A percentile compares a stretch with the other conserved stretches of the same genome.
phyloP scores from a whole-genome alignment of 768 basidiomycete species.

The Dioszegia hungarica region DNA sequence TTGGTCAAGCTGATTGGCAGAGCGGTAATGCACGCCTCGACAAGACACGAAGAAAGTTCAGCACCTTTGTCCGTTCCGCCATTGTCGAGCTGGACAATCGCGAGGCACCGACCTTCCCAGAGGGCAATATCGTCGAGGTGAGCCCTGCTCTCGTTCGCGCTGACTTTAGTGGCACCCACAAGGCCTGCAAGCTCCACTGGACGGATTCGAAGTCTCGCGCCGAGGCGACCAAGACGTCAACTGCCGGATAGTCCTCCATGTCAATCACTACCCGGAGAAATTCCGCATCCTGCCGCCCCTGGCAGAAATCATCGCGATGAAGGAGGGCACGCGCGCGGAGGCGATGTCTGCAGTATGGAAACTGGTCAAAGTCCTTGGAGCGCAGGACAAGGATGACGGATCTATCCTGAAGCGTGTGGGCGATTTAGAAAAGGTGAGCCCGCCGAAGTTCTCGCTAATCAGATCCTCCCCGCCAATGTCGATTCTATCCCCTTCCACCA shows the following conservation, averaged over 20 bases:
- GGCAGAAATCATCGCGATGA: slow-evolving; percentile 61
- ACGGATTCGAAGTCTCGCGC: slow-evolving; percentile 80
- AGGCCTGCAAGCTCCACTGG: slow-evolving; percentile 54
- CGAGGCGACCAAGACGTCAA: slow-evolving; percentile 74
- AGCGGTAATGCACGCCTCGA: slow-evolving; percentile 45
- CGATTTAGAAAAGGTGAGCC: slow-evolving; percentile 42
- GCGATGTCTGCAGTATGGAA: slow-evolving; percentile 83
- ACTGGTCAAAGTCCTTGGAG: slow-evolving; percentile 82
- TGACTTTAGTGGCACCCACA: slow-evolving; percentile 48
- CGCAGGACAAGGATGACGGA: slow-evolving; percentile 54
- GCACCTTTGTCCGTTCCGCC: slow-evolving; percentile 75
- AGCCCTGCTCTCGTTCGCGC: slow-evolving; percentile 24
- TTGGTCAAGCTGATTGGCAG: slow-evolving; percentile 14
- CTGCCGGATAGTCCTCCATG: slow-evolving; percentile 73
- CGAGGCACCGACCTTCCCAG: slow-evolving; percentile 71
- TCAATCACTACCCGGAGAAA: slow-evolving; percentile 82
- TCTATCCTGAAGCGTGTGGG: slow-evolving; percentile 40
- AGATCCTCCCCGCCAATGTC: slow-evolving; percentile 34
- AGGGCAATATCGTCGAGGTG: slow-evolving; percentile 87
- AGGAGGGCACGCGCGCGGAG: slow-evolving; percentile 76
- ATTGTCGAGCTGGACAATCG: slow-evolving; percentile 75
- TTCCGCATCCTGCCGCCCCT: slow-evolving; percentile 74
- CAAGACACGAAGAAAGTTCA: slow-evolving; percentile 63
- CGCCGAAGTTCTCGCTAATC: neutral
- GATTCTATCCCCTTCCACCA: slow-evolving; percentile 63